Percentiles rank a stretch among this genome's conserved stretches.
Evolutionary conservation across 1,284 basidiomycete genomes (phyloP).

Genomic region (Grifola frondosa): DNA sequence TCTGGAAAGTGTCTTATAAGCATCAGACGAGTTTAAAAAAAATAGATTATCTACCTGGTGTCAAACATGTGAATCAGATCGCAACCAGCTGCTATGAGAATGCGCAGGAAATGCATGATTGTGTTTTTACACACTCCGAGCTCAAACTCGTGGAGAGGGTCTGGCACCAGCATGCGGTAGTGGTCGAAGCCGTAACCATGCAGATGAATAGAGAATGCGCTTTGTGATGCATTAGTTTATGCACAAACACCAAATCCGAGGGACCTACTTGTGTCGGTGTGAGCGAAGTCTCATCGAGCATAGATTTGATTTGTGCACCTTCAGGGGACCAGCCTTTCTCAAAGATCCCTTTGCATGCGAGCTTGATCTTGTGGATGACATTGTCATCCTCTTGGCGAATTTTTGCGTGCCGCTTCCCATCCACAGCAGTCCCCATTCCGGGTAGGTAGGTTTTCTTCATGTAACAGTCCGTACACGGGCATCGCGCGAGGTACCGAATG

Average conservation of each 20-base stretch:
- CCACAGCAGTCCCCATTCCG: conserved; percentile 5
- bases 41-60: conserved; percentile 11
- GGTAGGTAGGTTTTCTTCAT: conserved; percentile 17
- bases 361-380: conserved; percentile 1
- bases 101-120: conserved; percentile 12
- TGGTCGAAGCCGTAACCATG: conserved; percentile 26
- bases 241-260: not conserved
- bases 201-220: conserved; percentile 29
- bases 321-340: conserved; percentile 6
- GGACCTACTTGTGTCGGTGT: conserved; percentile 7
- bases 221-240: conserved; percentile 9
- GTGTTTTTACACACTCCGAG: conserved; percentile 36
- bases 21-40: not conserved
- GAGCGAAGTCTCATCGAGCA: conserved; percentile 15
- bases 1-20: conserved; percentile 6
- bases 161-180: conserved; percentile 31
- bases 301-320: conserved; percentile 5
- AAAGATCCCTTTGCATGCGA: conserved; percentile 16
- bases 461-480: conserved; percentile 33
- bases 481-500: conserved; percentile 13
- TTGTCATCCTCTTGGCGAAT: conserved; percentile 1
- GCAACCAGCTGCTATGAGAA: not conserved
- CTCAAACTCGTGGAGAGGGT: conserved; percentile 40
- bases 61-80: conserved; percentile 11
- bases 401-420: conserved; percentile 4